A percentile compares a stretch with the other conserved stretches of the same genome.
phyloP scores from a whole-genome alignment of 495 filamentous ascomycete genomes.

The Ascodesmis nigricans region DNA sequence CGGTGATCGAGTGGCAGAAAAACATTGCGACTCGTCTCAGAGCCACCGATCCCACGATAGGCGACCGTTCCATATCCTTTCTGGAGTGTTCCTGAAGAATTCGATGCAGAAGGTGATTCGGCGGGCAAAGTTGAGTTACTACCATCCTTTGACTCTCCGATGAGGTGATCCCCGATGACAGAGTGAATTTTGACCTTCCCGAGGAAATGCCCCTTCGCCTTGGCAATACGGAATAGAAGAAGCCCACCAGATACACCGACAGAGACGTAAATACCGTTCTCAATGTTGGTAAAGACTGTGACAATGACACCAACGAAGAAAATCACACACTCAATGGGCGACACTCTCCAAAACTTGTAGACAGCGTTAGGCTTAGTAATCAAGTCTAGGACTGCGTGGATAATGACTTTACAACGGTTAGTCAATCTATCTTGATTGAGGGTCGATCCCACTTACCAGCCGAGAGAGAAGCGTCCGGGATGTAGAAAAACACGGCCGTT shows the following conservation, averaged over 20 bases:
- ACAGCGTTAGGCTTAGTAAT: slow-evolving; percentile 86
- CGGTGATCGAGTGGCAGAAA: slow-evolving; percentile 77
- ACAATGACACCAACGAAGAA: slow-evolving; percentile 90
- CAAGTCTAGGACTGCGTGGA: slow-evolving; percentile 87
- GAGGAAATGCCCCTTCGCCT: slow-evolving; percentile 68
- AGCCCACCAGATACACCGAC: slow-evolving; percentile 51
- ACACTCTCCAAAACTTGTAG: slow-evolving; percentile 90
- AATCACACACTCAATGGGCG: slow-evolving; percentile 71
- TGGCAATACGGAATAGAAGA: slow-evolving; percentile 61
- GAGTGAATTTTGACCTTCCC: slow-evolving; percentile 79
- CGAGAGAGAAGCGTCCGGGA: slow-evolving; percentile 64
- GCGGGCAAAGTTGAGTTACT: no score
- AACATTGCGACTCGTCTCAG: slow-evolving; percentile 36
- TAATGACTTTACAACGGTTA: slow-evolving; percentile 50
- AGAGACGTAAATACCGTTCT: slow-evolving; percentile 80
- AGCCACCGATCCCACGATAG: slow-evolving; percentile 30
- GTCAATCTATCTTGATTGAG: no score
- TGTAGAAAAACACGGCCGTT: slow-evolving; percentile 84
- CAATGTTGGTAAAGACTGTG: slow-evolving; percentile 70
- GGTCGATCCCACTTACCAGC: no score
- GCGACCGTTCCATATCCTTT: slow-evolving; percentile 4
- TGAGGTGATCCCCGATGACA: slow-evolving; percentile 57
- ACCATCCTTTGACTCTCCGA: slow-evolving; percentile 29
- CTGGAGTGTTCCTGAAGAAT: neutral
- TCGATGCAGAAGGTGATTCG: slow-evolving; percentile 13